Evolutionary conservation across 306 rosid species (phyloP), one percentile per base, ranked within the genome.

Genomic region (Cucumis cinereus): DNA sequence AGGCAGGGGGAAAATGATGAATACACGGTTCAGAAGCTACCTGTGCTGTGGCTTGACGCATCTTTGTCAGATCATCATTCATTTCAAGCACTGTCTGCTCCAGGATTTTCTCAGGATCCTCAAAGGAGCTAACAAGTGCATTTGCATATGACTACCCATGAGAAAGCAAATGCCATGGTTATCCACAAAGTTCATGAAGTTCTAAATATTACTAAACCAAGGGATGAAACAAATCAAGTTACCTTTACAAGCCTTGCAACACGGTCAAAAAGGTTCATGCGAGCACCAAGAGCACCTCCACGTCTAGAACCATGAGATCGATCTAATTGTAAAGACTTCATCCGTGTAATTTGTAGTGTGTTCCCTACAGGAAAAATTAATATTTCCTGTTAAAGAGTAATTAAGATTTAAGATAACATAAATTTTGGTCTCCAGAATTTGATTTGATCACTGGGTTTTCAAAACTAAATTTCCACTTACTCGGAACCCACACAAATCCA

Each of bases 1-100:
- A 41, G 23, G 23, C 8, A 30, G 30, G 30, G 38, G 3, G 47
- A 22, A 50, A 59, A 47, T 9, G 13, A 58, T 36, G 0, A 22
- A 49, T 41, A 45, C 23, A 19, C 59, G 41, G 53, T 73, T 63
- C n/a, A 2, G 77, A 62, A 79, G 79, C 85, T 83, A 93, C 98
- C 80, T 93, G 98, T 68, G 98, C 96, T 19, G 98, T 93, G 53
- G 98, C 98, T 83, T 93, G 98, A 23, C 97, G 97, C 98, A 93
- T 93, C 87, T 91, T 93, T 35, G 90, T 91, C 84, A 93, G 85
- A 83, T 93, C 98, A 5, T 93, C 97, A 28, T 88, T 93, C 98
- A 93, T 93, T 86, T 93, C 98, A 77, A 91, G 86, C 79, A 93
- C 97, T 22, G 98, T 73, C 85, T 93, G 98, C 82, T 93, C 98